Evolutionary conservation across 2,329 filamentous ascomycete genomes (phyloP).

Genomic region (Xylaria sp.): DNA sequence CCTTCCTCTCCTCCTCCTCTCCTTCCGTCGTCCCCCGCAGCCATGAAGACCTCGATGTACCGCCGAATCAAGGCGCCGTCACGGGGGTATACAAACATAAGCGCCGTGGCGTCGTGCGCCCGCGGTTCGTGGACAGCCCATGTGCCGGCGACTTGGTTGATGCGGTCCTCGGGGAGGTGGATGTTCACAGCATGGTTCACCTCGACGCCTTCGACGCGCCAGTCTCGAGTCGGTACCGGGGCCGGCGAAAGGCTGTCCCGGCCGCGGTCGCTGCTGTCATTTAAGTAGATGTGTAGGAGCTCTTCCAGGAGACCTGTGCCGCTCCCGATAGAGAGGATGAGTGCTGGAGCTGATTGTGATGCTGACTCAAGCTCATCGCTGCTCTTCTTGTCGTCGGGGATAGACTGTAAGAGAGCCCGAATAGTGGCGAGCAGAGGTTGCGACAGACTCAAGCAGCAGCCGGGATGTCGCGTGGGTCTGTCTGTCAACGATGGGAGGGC

Average conservation of each 20-base stretch:
- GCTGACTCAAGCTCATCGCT: not conserved
- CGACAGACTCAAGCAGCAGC: slow-evolving; percentile 39
- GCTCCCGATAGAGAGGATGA: slow-evolving; percentile 42
- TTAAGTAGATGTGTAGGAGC: slow-evolving; percentile 31
- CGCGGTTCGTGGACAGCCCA: slow-evolving; percentile 46
- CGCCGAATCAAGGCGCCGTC: slow-evolving; percentile 45
- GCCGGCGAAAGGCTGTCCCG: not conserved
- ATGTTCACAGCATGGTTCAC: slow-evolving; percentile 29
- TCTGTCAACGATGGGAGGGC: slow-evolving; percentile 27
- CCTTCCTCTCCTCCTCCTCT: too few relatives aligned
- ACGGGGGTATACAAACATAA: slow-evolving; percentile 53
- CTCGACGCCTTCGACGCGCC: slow-evolving; percentile 41
- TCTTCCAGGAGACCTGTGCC: slow-evolving; percentile 40
- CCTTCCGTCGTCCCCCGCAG: not conserved
- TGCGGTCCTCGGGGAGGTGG: slow-evolving; percentile 37
- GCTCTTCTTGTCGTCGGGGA: not conserved
- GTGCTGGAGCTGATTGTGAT: not conserved
- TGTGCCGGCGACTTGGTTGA: slow-evolving; percentile 48
- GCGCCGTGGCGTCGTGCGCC: slow-evolving; percentile 41
- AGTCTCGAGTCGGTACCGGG: not conserved
- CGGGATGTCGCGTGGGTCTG: slow-evolving; percentile 33
- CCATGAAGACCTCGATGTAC: slow-evolving; percentile 42
- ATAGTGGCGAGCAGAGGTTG: slow-evolving; percentile 30
- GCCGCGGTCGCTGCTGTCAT: not conserved
- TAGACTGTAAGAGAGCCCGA: slow-evolving; percentile 1